Percentiles rank a stretch among this genome's conserved stretches.
These are phyloP conservation scores for Trichomonascaceae sp. DNA, from an alignment of 1,139 yeast genomes.

Conservation along the genomic window DNA sequence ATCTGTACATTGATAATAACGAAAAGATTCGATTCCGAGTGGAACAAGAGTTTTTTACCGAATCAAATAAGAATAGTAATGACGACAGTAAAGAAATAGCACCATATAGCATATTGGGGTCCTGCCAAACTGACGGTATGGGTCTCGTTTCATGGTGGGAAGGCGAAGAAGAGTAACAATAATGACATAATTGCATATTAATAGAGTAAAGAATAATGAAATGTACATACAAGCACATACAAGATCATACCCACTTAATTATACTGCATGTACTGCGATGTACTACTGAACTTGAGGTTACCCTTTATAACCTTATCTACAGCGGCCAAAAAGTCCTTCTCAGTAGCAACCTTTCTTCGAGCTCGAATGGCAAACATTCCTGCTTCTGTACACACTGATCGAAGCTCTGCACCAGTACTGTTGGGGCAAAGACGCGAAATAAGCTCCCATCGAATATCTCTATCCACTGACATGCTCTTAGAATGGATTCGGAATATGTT, in stretches of 20 bases:
- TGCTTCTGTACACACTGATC: conserved; percentile 95
- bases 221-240: not conserved
- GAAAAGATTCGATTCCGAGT: conserved; percentile 87
- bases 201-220: not conserved
- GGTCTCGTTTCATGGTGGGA: conserved; percentile 98
- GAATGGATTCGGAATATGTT: conserved; percentile 95
- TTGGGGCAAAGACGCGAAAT: conserved; percentile 96
- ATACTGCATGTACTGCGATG: conserved; percentile 97
- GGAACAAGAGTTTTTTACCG: conserved; percentile 80
- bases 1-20: conserved; percentile 77
- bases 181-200: not conserved
- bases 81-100: conserved; percentile 39
- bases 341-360: conserved; percentile 95
- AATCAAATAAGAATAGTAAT: conserved; percentile 36
- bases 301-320: conserved; percentile 98
- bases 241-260: conserved; percentile 40
- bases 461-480: conserved; percentile 92
- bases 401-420: conserved; percentile 96
- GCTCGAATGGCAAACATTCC: conserved; percentile 99
- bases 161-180: conserved; percentile 9
- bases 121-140: conserved; percentile 94
- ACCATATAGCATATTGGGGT: conserved; percentile 79
- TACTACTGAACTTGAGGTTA: conserved; percentile 93
- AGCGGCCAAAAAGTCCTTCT: conserved; percentile 93
- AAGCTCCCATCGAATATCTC: conserved; percentile 96